A percentile compares a stretch with the other conserved stretches of the same genome.
Conservation (phyloP, 2,329 filamentous ascomycete genomes). For the Passalora sequoiae region DNA sequence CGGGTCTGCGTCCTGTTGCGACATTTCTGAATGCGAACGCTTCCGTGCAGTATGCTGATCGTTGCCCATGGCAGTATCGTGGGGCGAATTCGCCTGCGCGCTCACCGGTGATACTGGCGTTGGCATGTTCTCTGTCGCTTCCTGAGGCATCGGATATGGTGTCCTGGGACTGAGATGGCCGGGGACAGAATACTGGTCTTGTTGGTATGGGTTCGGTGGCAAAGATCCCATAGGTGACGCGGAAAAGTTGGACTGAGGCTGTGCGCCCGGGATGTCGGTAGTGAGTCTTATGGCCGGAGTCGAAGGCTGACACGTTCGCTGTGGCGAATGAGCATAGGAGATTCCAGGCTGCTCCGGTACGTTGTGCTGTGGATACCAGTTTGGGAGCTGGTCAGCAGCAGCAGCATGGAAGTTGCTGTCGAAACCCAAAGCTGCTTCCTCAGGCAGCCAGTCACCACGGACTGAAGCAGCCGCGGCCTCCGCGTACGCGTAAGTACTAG, state of each 20-base stretch:
- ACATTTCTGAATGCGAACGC: slow-evolving; percentile 30
- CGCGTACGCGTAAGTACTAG: slow-evolving; percentile 1
- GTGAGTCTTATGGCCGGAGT: slow-evolving; percentile 25
- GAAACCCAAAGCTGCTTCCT: slow-evolving; percentile 11
- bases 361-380: no score
- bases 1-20: slow-evolving; percentile 15
- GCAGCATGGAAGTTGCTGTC: slow-evolving; percentile 13
- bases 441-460: slow-evolving; percentile 13
- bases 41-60: slow-evolving; percentile 23
- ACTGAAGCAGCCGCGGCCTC: slow-evolving; percentile 3
- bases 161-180: slow-evolving; percentile 8
- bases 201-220: slow-evolving; percentile 18
- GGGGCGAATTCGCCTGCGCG: slow-evolving; percentile 23
- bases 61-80: slow-evolving; percentile 21
- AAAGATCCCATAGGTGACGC: slow-evolving; percentile 17
- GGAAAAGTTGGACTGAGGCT: slow-evolving; percentile 26
- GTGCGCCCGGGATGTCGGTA: slow-evolving; percentile 14
- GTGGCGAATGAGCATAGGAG: slow-evolving; percentile 8
- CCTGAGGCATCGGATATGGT: slow-evolving; percentile 17
- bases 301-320: slow-evolving; percentile 10
- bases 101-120: slow-evolving; percentile 26
- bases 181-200: background rate
- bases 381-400: no score
- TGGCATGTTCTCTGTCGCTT: slow-evolving; percentile 19
- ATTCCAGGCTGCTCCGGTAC: slow-evolving; percentile 7